Conservation (phyloP, 805 yeast genomes). For the Candida corydali region DNA sequence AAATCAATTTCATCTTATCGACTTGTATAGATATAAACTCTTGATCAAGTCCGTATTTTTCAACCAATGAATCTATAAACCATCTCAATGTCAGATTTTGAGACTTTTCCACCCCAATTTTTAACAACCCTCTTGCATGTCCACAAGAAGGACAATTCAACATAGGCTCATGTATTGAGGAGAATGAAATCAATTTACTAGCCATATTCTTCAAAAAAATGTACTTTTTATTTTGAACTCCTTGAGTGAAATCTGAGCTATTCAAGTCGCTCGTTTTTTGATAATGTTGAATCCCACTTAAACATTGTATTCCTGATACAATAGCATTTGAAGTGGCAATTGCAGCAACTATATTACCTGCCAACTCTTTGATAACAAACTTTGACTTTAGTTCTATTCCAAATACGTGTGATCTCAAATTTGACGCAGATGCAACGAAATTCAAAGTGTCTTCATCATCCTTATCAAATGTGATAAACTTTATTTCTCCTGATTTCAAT, state of each 20-base stretch:
- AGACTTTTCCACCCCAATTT: conserved; percentile 23
- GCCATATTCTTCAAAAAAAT: conserved; percentile 18
- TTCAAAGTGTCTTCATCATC: conserved; percentile 90
- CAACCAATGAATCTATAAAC: conserved; percentile 48
- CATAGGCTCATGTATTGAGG: conserved; percentile 63
- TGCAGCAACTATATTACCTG: conserved; percentile 98
- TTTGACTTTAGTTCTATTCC: conserved; percentile 67
- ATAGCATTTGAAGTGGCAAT: conserved; percentile 97
- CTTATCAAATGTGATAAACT: conserved; percentile 70
- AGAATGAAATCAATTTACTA: conserved; percentile 40
- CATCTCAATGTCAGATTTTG: conserved; percentile 37
- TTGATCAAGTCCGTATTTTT: conserved; percentile 45
- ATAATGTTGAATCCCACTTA: conserved; percentile 61
- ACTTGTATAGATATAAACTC: conserved; percentile 57
- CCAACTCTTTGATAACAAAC: conserved; percentile 89
- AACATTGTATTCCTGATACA: conserved; percentile 81
- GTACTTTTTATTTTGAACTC: conserved; percentile 8
- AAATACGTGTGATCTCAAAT: conserved; percentile 69
- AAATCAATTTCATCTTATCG: conserved; percentile 58
- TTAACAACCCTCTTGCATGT: conserved; percentile 48
- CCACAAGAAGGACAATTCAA: conserved; percentile 67
- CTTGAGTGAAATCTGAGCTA: conserved; percentile 23
- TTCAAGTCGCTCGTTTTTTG: conserved; percentile 11
- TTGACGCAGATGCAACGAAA: conserved; percentile 84
- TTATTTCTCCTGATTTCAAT: conserved; percentile 25